Conservation (phyloP, 2,329 filamentous ascomycete species). For the Aspergillus transmontanensis region DNA sequence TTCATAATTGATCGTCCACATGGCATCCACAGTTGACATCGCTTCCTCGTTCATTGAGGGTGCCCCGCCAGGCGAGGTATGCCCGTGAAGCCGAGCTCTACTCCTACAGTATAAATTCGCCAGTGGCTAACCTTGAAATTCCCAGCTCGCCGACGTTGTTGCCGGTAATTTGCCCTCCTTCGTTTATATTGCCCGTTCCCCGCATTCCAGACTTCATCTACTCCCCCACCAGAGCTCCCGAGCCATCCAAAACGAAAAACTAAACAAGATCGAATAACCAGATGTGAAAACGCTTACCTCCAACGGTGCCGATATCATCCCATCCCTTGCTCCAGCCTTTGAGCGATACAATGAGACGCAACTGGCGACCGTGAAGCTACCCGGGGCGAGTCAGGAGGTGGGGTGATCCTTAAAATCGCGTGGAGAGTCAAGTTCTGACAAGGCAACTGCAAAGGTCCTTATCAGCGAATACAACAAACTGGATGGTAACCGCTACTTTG, state of each 20-base stretch:
- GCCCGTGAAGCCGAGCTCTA: not conserved
- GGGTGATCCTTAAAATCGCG: conserved; percentile 15
- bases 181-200: conserved; percentile 1
- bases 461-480: conserved; percentile 85
- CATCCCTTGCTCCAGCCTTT: conserved; percentile 79
- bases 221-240: not conserved
- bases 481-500: conserved; percentile 82
- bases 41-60: conserved; percentile 88
- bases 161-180: conserved; percentile 61
- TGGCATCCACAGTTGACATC: conserved; percentile 57
- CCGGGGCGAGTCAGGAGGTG: conserved; percentile 79
- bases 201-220: conserved; percentile 7
- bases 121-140: conserved; percentile 17
- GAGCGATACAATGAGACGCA: conserved; percentile 97
- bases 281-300: conserved; percentile 87
- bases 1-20: conserved; percentile 20
- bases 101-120: conserved; percentile 12
- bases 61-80: conserved; percentile 93
- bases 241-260: conserved; percentile 20
- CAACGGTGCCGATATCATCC: conserved; percentile 67
- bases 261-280: conserved; percentile 41
- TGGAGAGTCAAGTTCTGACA: conserved; percentile 13
- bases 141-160: conserved; percentile 81
- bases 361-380: conserved; percentile 84
- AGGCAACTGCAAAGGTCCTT: conserved; percentile 57